Percentiles rank a stretch among this genome's conserved stretches.
Conservation (phyloP, 2,329 filamentous ascomycete species). For the Pseudocercospora crystallina region DNA sequence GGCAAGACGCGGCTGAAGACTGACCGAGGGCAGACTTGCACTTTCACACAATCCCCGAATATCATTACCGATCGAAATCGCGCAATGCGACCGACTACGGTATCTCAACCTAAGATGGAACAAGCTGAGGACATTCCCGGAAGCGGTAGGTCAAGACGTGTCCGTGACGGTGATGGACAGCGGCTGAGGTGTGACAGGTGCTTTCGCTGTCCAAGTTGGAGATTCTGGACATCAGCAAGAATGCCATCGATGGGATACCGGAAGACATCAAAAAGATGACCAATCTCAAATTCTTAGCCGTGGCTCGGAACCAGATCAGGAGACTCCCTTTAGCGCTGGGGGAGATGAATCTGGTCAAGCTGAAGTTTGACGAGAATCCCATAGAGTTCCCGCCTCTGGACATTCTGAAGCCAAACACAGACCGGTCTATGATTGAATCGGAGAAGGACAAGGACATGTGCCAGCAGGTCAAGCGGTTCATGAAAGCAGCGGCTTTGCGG, state of each 20-base stretch:
- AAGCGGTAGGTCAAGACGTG: conserved; percentile 53
- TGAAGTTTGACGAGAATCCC: conserved; percentile 88
- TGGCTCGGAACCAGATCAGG: conserved; percentile 83
- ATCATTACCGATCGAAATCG: conserved; percentile 68
- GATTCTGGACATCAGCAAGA: conserved; percentile 88
- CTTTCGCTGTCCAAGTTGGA: conserved; percentile 84
- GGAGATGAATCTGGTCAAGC: conserved; percentile 87
- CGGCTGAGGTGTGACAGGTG: conserved; percentile 56
- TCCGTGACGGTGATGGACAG: neutral
- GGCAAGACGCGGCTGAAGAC: conserved; percentile 7
- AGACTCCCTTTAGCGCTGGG: conserved; percentile 80
- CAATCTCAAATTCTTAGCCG: conserved; percentile 83
- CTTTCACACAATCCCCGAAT: conserved; percentile 77
- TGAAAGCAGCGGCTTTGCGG: conserved; percentile 46
- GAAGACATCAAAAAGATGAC: conserved; percentile 76
- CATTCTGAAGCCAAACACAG: conserved; percentile 33
- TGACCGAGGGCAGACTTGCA: conserved; percentile 59
- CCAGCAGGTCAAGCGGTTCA: conserved; percentile 59
- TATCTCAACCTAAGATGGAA: conserved; percentile 82
- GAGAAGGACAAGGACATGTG: conserved; percentile 62
- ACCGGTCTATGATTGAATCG: conserved; percentile 50
- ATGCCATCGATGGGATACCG: conserved; percentile 76
- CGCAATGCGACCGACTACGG: conserved; percentile 73
- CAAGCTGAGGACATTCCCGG: conserved; percentile 66
- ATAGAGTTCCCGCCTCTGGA: conserved; percentile 69